Evolutionary conservation across 768 basidiomycete genomes (phyloP).

Genomic region (Tricholoma sp.): DNA sequence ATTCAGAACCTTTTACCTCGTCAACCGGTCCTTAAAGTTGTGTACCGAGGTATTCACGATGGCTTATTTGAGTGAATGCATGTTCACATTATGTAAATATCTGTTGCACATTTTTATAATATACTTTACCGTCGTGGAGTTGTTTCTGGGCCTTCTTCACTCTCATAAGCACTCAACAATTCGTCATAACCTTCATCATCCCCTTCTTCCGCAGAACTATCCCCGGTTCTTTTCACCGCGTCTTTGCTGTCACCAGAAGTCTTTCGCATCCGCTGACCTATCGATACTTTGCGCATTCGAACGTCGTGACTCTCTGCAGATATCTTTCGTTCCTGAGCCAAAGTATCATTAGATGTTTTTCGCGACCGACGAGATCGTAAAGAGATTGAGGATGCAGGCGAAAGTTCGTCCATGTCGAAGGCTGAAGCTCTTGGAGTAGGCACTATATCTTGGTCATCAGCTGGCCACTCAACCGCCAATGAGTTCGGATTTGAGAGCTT

Average conservation of each 20-base stretch:
- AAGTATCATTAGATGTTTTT: conserved; percentile 35
- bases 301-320: conserved; percentile 29
- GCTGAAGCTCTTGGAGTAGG: conserved; percentile 53
- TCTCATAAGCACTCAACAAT: conserved; percentile 76
- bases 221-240: conserved; percentile 33
- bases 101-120: not conserved
- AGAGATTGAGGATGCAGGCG: conserved; percentile 22
- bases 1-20: conserved; percentile 62
- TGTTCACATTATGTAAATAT: no score
- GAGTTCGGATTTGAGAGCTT: conserved; percentile 40
- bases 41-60: conserved; percentile 60
- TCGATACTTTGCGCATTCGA: conserved; percentile 42
- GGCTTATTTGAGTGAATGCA: conserved; percentile 20
- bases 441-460: conserved; percentile 41
- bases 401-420: conserved; percentile 36
- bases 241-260: conserved; percentile 39
- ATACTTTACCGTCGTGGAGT: conserved; percentile 6
- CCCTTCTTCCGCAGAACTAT: conserved; percentile 71
- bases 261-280: conserved; percentile 39
- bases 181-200: conserved; percentile 78
- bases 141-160: conserved; percentile 45
- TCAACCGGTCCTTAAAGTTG: conserved; percentile 51
- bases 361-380: conserved; percentile 27
- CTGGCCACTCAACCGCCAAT: conserved; percentile 49
- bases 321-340: conserved; percentile 25